Percentiles rank a stretch among this genome's conserved stretches.
phyloP scores from a whole-genome alignment of 371 early-diverging fungal genomes.

The Nematocida sp. region DNA sequence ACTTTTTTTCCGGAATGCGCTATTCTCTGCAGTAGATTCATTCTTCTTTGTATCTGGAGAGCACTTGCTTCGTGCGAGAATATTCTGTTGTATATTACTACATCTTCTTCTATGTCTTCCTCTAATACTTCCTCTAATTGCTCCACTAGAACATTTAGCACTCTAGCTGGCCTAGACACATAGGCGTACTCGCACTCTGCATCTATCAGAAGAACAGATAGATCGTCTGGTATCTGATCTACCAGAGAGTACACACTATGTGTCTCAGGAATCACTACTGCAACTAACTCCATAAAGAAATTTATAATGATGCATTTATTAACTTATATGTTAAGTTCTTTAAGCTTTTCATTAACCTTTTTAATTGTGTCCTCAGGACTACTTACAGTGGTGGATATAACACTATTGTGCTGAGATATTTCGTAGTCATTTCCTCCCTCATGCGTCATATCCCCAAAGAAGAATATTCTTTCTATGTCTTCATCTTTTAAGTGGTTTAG shows the following conservation, averaged over 20 bases:
- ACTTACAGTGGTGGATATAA: conserved; percentile 80
- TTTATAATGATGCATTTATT: no score
- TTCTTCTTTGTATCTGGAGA: conserved; percentile 10
- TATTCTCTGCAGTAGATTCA: conserved; percentile 3
- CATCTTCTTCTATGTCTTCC: neutral
- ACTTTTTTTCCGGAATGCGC: conserved; percentile 13
- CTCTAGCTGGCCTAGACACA: neutral
- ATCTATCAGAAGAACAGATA: conserved; percentile 30
- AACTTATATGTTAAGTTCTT: conserved; percentile 13
- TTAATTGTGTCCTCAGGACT: conserved; percentile 81
- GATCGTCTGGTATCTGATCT: neutral
- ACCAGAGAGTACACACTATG: neutral
- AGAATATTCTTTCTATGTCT: conserved; percentile 82
- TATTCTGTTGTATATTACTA: conserved; percentile 24
- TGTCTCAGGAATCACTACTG: neutral
- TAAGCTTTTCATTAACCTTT: conserved; percentile 73
- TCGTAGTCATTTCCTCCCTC: conserved; percentile 98
- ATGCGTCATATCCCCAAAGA: conserved; percentile 98
- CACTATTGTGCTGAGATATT: conserved; percentile 77
- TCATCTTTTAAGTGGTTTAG: conserved; percentile 80
- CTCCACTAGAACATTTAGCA: neutral
- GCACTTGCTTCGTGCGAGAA: neutral
- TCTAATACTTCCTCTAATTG: neutral
- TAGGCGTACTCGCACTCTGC: conserved; percentile 41
- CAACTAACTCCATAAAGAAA: neutral